A percentile compares a stretch with the other conserved stretches of the same genome.
Evolutionary conservation across 2,329 filamentous ascomycete genomes (phyloP).

Genomic region (Sporothrix protearum): DNA sequence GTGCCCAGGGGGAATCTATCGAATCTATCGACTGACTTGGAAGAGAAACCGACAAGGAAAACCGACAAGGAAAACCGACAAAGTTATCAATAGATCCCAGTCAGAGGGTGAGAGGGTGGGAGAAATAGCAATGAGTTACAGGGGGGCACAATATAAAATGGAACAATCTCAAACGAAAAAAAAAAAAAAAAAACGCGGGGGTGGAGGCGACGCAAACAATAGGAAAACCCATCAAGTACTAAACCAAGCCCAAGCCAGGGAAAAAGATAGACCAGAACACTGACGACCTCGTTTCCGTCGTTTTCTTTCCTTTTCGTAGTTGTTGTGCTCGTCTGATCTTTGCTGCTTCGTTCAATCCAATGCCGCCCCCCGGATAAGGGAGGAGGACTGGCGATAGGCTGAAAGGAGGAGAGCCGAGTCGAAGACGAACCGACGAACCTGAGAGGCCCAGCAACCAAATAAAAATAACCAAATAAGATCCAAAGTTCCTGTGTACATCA

Average conservation of each 20-base stretch:
- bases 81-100: not conserved
- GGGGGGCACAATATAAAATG: not conserved
- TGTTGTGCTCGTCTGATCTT: constrained; percentile 3
- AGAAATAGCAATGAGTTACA: not conserved
- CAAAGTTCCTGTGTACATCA: constrained; percentile 13
- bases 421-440: no score
- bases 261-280: not conserved
- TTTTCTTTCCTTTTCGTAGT: not conserved
- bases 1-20: constrained; percentile 22
- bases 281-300: not conserved
- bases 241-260: not conserved
- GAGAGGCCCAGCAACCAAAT: not conserved
- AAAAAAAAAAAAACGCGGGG: not conserved
- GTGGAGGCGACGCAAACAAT: not conserved
- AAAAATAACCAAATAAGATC: not conserved
- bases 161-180: constrained; percentile 12
- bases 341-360: not conserved
- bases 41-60: no score
- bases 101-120: not conserved
- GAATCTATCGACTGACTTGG: constrained; percentile 27
- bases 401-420: not conserved
- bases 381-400: not conserved
- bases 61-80: not conserved
- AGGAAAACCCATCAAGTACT: not conserved
- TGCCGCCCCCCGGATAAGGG: no score